Conservation (phyloP, 23 red algal species). For the Gracilariopsis chorda region DNA sequence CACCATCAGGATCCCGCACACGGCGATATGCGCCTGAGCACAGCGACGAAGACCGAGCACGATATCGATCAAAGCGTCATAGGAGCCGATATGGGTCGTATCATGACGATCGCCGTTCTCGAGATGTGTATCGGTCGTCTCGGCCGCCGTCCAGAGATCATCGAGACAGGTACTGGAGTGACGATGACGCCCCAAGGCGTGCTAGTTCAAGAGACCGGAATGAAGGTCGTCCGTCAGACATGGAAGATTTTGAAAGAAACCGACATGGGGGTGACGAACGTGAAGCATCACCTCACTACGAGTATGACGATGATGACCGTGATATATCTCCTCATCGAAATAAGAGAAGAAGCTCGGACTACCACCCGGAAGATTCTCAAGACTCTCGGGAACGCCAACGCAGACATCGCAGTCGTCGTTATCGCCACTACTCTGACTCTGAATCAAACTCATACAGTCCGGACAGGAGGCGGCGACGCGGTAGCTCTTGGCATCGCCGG, state of each 20-base stretch:
- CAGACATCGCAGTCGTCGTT: not conserved
- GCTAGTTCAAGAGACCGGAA: not conserved
- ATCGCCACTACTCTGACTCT: not conserved
- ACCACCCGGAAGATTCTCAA: not conserved
- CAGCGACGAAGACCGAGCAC: not conserved
- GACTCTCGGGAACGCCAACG: not conserved
- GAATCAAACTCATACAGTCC: not conserved
- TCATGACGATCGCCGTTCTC: not conserved
- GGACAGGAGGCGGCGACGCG: not conserved
- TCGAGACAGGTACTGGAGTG: not conserved
- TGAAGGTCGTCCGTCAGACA: not conserved
- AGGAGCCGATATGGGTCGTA: not conserved
- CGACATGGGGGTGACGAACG: not conserved
- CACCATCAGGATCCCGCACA: not conserved
- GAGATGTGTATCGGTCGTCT: not conserved
- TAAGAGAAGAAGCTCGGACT: not conserved
- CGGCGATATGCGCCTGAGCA: conserved; percentile 3
- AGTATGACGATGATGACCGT: not conserved
- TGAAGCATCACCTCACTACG: not conserved
- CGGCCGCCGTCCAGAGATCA: not conserved
- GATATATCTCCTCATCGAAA: not conserved
- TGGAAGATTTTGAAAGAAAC: not conserved
- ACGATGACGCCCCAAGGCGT: not conserved
- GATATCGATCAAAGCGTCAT: not conserved
- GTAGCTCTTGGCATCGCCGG: not conserved